phyloP scores from a whole-genome alignment of 2,329 filamentous ascomycete species.

The Uncinocarpus reesii region DNA sequence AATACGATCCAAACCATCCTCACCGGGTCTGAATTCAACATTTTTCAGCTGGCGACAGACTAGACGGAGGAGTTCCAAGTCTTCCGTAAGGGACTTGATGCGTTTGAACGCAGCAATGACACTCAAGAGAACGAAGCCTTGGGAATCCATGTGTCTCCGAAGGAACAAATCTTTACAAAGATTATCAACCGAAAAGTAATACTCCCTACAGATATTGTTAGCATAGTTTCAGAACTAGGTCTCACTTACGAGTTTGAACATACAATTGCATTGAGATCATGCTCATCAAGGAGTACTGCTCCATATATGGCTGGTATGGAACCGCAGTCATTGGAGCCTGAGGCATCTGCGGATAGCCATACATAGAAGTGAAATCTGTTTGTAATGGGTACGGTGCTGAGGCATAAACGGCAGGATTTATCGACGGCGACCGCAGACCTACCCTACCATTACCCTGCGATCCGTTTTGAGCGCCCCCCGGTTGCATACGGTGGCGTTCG shows the following conservation, averaged over 20 bases:
- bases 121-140: constrained; percentile 75
- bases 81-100: constrained; percentile 60
- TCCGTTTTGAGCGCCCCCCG: constrained; percentile 25
- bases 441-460: constrained; percentile 41
- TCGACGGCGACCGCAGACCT: constrained; percentile 51
- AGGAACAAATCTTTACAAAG: constrained; percentile 86
- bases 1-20: constrained; percentile 68
- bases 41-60: constrained; percentile 62
- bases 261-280: constrained; percentile 53
- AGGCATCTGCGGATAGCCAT: constrained; percentile 47
- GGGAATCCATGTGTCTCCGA: constrained; percentile 83
- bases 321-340: constrained; percentile 47
- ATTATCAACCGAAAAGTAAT: constrained; percentile 96
- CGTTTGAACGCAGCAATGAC: constrained; percentile 82
- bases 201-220: constrained; percentile 52
- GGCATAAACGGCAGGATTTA: constrained; percentile 45
- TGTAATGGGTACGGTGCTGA: constrained; percentile 32
- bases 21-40: constrained; percentile 63
- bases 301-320: constrained; percentile 49
- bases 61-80: constrained; percentile 62
- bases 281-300: constrained; percentile 46
- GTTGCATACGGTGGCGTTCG: constrained; percentile 36
- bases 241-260: constrained; percentile 4
- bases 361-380: constrained; percentile 43
- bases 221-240: constrained; percentile 13